A percentile compares a stretch with the other conserved stretches of the same genome.
Conservation (phyloP, 2,329 filamentous ascomycete species). For the Aspergillus alliaceus region DNA sequence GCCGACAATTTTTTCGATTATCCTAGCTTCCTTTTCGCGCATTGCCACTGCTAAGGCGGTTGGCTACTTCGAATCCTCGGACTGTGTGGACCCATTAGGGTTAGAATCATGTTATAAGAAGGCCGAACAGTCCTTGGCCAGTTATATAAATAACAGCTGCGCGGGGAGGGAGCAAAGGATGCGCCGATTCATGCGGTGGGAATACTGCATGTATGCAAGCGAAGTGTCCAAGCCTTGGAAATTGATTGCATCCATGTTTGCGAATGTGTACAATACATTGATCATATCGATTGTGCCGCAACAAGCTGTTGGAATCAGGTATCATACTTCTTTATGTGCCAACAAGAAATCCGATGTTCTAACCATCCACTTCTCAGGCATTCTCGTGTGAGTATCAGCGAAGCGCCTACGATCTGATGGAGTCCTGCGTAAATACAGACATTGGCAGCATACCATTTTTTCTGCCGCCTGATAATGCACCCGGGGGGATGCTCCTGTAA, state of each 20-base stretch:
- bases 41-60: background rate
- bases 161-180: background rate
- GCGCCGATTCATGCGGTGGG: background rate
- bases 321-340: too few species aligned
- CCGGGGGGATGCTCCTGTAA: slow-evolving; percentile 21
- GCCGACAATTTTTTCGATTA: background rate
- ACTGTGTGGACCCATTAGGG: background rate
- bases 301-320: slow-evolving; percentile 21
- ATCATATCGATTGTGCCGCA: slow-evolving; percentile 14
- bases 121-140: background rate
- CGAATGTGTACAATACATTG: slow-evolving; percentile 3
- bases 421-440: slow-evolving; percentile 5
- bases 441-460: slow-evolving; percentile 15
- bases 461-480: slow-evolving; percentile 15
- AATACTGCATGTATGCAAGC: background rate
- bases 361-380: background rate
- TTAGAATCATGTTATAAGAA: background rate
- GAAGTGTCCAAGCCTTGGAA: background rate
- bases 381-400: slow-evolving; percentile 3
- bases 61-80: background rate
- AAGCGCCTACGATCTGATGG: background rate
- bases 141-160: background rate
- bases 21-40: background rate
- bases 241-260: slow-evolving; percentile 18
- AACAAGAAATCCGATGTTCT: too few species aligned